A percentile compares a stretch with the other conserved stretches of the same genome.
phyloP scores from a whole-genome alignment of 441 rosid species.

The Arabidopsis hybrid region DNA sequence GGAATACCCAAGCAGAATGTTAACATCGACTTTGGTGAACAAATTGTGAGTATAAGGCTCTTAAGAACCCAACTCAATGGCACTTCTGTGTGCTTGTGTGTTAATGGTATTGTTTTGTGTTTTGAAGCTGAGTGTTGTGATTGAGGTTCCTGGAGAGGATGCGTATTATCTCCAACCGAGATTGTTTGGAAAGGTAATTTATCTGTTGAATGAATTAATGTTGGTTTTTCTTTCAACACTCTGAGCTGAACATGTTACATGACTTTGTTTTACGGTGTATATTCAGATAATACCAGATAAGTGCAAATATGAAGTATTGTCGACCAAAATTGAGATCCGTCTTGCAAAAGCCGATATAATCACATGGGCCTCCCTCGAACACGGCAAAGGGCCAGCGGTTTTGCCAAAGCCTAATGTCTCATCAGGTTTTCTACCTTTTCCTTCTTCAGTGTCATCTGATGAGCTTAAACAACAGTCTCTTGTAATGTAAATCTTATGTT shows the following conservation, averaged over 20 bases:
- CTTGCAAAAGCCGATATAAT: conserved; percentile 58
- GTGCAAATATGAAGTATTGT: conserved; percentile 52
- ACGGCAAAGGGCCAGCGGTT: conserved; percentile 37
- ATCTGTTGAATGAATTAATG: neutral
- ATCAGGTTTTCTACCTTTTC: conserved; percentile 32
- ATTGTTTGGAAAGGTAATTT: conserved; percentile 84
- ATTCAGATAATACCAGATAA: conserved; percentile 45
- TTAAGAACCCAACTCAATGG: conserved; percentile 3
- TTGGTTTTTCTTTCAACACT: neutral
- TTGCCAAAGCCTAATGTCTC: conserved; percentile 39
- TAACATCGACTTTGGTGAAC: conserved; percentile 72
- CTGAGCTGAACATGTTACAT: conserved; percentile 18
- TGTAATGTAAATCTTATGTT: conserved; percentile 12
- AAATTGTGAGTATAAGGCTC: conserved; percentile 58
- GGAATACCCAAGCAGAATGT: conserved; percentile 60
- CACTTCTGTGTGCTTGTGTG: neutral
- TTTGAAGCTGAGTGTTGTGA: conserved; percentile 77
- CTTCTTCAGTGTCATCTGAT: neutral
- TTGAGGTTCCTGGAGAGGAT: conserved; percentile 76
- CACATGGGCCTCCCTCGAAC: conserved; percentile 60
- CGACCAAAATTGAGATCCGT: conserved; percentile 60
- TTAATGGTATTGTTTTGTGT: conserved; percentile 11
- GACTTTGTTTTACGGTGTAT: neutral
- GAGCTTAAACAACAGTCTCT: neutral
- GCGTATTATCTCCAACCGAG: conserved; percentile 82